Evolutionary conservation across 805 yeast species (phyloP).

Genomic region (Ascoidea rubescens): DNA sequence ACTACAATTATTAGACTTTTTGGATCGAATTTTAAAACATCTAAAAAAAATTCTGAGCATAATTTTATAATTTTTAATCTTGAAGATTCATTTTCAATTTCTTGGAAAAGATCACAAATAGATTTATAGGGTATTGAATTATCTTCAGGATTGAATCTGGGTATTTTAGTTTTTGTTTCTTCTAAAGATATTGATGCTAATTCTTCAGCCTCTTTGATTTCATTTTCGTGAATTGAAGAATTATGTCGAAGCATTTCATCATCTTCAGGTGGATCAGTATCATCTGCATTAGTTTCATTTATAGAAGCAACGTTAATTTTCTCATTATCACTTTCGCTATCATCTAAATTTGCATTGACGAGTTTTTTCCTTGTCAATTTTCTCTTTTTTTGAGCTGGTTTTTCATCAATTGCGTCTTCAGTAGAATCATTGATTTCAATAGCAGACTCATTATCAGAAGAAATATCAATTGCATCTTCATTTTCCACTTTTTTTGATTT

Average conservation of each 20-base stretch:
- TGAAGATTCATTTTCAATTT: slow-evolving; percentile 68
- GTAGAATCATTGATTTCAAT: neutral
- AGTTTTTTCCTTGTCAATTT: neutral
- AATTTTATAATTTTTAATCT: slow-evolving; percentile 69
- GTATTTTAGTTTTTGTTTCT: no score
- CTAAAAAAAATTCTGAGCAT: slow-evolving; percentile 59
- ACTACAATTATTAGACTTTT: slow-evolving; percentile 51
- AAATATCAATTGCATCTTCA: neutral
- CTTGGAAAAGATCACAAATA: slow-evolving; percentile 55
- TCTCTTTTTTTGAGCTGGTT: no score
- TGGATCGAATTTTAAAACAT: slow-evolving; percentile 43
- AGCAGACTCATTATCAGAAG: neutral
- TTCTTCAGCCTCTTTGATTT: neutral
- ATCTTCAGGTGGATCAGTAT: neutral
- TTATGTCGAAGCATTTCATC: neutral
- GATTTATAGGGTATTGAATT: slow-evolving; percentile 22
- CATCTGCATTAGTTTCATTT: neutral
- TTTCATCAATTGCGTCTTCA: neutral
- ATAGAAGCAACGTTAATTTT: no score
- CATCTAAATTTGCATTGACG: no score
- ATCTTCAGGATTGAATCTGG: neutral
- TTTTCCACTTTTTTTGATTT: no score
- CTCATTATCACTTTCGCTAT: neutral
- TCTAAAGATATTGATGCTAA: neutral
- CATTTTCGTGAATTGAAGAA: neutral